Conservation (phyloP, 2,329 filamentous ascomycete species). For the Hymenoscyphus fructigenus region DNA sequence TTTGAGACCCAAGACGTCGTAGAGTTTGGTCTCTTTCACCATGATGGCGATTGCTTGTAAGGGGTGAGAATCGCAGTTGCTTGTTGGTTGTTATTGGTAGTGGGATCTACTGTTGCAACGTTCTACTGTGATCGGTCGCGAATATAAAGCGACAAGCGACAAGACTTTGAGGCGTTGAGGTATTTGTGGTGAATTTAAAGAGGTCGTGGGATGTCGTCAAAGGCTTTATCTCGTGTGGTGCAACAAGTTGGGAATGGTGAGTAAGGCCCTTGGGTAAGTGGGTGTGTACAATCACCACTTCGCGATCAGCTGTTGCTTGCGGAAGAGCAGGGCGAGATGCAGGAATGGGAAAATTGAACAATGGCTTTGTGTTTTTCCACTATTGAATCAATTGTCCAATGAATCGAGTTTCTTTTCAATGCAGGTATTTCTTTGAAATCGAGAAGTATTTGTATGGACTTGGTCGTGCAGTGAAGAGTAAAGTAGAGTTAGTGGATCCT, state of each 20-base stretch:
- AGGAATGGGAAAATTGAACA: neutral
- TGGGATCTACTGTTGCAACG: neutral
- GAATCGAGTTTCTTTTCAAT: neutral
- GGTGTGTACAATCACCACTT: neutral
- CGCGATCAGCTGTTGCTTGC: neutral
- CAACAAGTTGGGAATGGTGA: neutral
- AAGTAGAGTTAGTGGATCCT: too few relatives aligned
- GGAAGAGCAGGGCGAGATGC: neutral
- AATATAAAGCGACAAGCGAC: neutral
- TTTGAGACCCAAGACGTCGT: conserved; percentile 80
- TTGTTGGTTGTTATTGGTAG: neutral
- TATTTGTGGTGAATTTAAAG: neutral
- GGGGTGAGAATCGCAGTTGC: neutral
- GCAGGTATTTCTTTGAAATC: neutral
- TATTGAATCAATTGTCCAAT: neutral
- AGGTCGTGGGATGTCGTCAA: neutral
- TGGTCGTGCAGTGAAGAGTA: neutral
- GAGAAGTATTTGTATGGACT: conserved; percentile 1
- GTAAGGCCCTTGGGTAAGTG: too few relatives aligned
- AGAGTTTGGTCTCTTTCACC: conserved; percentile 94
- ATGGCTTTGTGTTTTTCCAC: neutral
- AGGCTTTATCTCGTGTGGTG: neutral
- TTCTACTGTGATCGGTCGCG: neutral
- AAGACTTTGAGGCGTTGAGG: neutral
- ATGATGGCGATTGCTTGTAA: conserved; percentile 50